phyloP scores from a whole-genome alignment of 257 asterid genomes.

The Solanum pimpinellifolium region DNA sequence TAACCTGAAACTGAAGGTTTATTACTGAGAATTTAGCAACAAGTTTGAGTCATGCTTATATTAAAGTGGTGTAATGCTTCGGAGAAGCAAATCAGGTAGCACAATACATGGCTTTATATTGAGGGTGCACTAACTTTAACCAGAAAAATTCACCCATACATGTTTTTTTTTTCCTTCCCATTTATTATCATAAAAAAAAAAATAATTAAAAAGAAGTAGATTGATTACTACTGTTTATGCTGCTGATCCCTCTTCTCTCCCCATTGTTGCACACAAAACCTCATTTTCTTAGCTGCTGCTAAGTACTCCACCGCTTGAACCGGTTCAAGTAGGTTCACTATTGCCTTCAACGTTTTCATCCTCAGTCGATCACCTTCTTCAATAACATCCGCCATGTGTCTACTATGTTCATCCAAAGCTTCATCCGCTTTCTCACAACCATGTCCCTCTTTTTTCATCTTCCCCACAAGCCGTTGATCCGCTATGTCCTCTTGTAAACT shows the following conservation, averaged over 20 bases:
- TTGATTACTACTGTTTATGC: too few species aligned
- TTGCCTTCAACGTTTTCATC: constrained; percentile 21
- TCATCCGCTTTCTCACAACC: background rate
- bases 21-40: too few species aligned
- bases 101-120: too few species aligned
- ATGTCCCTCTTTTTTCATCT: background rate
- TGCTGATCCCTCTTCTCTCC: background rate
- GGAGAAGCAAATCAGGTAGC: too few species aligned
- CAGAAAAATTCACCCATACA: too few species aligned
- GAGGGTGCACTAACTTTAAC: too few species aligned
- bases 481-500: constrained; percentile 32
- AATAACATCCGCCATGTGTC: constrained; percentile 13
- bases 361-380: constrained; percentile 40
- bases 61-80: too few species aligned
- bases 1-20: too few species aligned
- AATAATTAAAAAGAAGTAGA: too few species aligned
- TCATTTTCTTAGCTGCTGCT: constrained; percentile 33
- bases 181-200: too few species aligned
- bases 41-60: too few species aligned
- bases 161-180: too few species aligned
- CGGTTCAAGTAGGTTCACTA: constrained; percentile 24
- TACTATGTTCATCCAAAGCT: constrained; percentile 25
- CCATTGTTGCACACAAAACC: constrained; percentile 35
- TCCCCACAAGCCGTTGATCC: constrained; percentile 25
- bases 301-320: constrained; percentile 41